A percentile compares a stretch with the other conserved stretches of the same genome.
phyloP scores from a whole-genome alignment of 108 stramenopile species.

The Skeletonema grethae region DNA sequence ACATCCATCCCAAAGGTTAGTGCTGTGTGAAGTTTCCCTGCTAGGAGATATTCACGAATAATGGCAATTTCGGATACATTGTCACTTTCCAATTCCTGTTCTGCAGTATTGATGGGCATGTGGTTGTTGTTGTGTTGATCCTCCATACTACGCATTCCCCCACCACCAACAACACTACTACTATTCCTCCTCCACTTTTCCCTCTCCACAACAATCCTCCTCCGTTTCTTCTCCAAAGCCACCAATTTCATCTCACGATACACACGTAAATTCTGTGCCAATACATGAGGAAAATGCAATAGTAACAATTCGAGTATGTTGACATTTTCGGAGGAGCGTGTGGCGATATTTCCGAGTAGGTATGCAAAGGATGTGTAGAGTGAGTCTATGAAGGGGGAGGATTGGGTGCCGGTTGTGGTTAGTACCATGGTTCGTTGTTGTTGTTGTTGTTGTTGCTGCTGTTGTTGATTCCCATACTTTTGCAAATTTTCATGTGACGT shows the following conservation, averaged over 20 bases:
- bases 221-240: constrained; percentile 48
- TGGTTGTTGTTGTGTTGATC: background rate
- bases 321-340: constrained; percentile 74
- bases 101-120: constrained; percentile 3
- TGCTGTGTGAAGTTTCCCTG: constrained; percentile 77
- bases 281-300: constrained; percentile 69
- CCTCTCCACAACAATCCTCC: constrained; percentile 25
- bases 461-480: background rate
- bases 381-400: constrained; percentile 65
- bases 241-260: constrained; percentile 65
- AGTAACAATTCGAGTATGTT: constrained; percentile 72
- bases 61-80: constrained; percentile 70
- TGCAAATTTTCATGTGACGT: background rate
- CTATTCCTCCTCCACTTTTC: constrained; percentile 16
- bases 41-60: constrained; percentile 71
- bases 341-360: constrained; percentile 74
- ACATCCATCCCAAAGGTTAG: constrained; percentile 89
- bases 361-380: constrained; percentile 67
- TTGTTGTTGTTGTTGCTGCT: constrained; percentile 7
- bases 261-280: constrained; percentile 68
- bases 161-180: background rate
- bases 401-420: constrained; percentile 38
- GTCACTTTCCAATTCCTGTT: constrained; percentile 13
- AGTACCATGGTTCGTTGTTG: constrained; percentile 53
- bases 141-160: too few relatives aligned